These are phyloP conservation scores for Populus hybrid DNA, from an alignment of 441 rosid genomes.

Conservation along the genomic window DNA sequence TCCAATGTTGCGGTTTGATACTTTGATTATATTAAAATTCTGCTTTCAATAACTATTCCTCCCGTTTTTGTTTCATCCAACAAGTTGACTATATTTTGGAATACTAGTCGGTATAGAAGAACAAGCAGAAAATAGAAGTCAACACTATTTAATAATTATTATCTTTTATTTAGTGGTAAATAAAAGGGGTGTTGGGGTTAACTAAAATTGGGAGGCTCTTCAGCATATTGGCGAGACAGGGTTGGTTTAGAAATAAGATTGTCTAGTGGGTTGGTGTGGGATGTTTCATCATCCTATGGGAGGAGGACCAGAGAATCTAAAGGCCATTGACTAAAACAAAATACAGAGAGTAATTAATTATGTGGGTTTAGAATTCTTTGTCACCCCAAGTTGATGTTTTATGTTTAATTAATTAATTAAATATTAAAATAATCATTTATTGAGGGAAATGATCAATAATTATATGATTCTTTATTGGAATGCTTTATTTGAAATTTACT, in stretches of 20 bases:
- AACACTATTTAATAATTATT: background rate
- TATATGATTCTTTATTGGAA: too few relatives aligned
- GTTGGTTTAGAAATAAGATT: background rate
- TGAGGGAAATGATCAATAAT: too few relatives aligned
- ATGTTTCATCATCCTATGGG: background rate
- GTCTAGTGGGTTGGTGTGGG: background rate
- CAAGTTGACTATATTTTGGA: background rate
- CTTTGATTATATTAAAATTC: too few relatives aligned
- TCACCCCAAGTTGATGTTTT: background rate
- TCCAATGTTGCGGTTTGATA: too few relatives aligned
- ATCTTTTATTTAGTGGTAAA: too few relatives aligned
- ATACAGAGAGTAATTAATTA: background rate
- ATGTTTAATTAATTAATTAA: too few relatives aligned
- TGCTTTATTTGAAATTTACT: background rate
- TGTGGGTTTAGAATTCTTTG: background rate
- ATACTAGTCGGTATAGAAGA: background rate
- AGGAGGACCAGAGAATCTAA: background rate
- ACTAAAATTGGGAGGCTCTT: conserved; percentile 1
- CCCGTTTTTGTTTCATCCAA: background rate
- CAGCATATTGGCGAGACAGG: background rate
- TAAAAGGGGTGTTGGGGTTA: background rate
- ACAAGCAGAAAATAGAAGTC: background rate
- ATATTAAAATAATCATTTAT: too few relatives aligned
- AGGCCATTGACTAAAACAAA: background rate
- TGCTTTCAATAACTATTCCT: background rate